These are phyloP conservation scores for Globisporangium acanthophoron DNA, from an alignment of 352 stramenopile genomes.

Conservation along the genomic window DNA sequence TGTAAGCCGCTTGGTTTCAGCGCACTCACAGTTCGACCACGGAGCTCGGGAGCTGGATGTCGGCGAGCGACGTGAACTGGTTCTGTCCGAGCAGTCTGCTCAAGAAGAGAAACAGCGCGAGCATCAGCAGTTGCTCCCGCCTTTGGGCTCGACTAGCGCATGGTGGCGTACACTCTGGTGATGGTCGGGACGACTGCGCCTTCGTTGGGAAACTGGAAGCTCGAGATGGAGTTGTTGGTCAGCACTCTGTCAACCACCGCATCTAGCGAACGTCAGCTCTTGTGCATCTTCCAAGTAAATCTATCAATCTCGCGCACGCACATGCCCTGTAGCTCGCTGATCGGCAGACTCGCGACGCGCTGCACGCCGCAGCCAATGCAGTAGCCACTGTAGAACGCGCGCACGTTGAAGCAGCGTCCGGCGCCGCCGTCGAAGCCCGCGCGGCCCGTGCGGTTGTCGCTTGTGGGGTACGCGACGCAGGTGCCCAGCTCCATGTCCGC, in stretches of 20 bases:
- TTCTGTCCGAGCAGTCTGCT: slow-evolving; percentile 1
- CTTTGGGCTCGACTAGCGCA: no score
- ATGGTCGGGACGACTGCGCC: neutral
- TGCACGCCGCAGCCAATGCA: neutral
- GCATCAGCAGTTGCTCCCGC: neutral
- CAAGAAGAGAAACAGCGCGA: neutral
- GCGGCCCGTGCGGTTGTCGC: slow-evolving; percentile 1
- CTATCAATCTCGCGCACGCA: neutral
- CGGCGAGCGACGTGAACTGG: slow-evolving; percentile 3
- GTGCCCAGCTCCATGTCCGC: neutral
- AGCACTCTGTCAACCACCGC: slow-evolving; percentile 1
- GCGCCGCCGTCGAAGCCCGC: neutral
- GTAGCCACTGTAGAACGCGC: neutral
- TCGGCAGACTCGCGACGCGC: slow-evolving; percentile 3
- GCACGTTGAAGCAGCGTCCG: slow-evolving; percentile 1
- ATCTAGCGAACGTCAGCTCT: neutral
- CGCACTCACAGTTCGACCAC: slow-evolving; percentile 8
- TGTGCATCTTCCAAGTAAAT: neutral
- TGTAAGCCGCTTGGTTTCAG: neutral
- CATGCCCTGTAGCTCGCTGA: neutral
- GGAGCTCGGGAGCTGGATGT: slow-evolving; percentile 5
- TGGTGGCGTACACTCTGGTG: slow-evolving; percentile 1
- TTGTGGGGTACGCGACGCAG: neutral
- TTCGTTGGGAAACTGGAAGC: slow-evolving; percentile 1
- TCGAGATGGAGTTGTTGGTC: slow-evolving; percentile 13